Percentiles rank a stretch among this genome's conserved stretches.
Conservation (phyloP, 164 flowering plant species). For the Stephania japonica region DNA sequence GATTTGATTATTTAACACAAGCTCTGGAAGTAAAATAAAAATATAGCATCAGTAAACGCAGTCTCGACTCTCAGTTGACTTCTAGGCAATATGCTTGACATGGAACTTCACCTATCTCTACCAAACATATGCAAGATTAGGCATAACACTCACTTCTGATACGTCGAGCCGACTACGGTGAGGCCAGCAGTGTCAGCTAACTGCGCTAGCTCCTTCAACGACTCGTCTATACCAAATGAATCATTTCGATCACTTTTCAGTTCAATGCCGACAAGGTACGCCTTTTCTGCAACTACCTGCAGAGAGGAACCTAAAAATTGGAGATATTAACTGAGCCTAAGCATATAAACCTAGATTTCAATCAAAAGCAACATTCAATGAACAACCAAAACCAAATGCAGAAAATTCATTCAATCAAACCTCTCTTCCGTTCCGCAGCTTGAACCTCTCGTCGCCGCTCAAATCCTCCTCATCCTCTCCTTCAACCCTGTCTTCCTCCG, state of each 20-base stretch:
- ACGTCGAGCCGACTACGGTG: slow-evolving; percentile 74
- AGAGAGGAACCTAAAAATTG: neutral
- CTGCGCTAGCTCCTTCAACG: slow-evolving; percentile 75
- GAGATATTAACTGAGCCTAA: neutral
- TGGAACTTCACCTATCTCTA: slow-evolving; percentile 1
- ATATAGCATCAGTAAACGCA: neutral
- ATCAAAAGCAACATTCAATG: neutral
- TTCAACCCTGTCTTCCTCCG: slow-evolving; percentile 19
- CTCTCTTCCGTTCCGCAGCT: slow-evolving; percentile 59
- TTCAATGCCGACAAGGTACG: slow-evolving; percentile 79
- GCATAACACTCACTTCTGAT: slow-evolving; percentile 65
- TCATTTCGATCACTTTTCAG: slow-evolving; percentile 42
- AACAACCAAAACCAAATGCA: neutral
- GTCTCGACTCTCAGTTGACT: neutral
- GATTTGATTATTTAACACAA: neutral
- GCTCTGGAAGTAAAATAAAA: neutral
- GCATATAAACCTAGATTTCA: neutral
- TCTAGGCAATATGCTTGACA: neutral
- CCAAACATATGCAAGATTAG: neutral
- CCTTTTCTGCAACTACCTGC: slow-evolving; percentile 79
- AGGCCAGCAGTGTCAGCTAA: slow-evolving; percentile 95
- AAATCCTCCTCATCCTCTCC: slow-evolving; percentile 31
- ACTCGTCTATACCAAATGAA: slow-evolving; percentile 66
- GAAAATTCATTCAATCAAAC: slow-evolving; percentile 17
- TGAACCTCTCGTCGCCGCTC: slow-evolving; percentile 37